Evolutionary conservation across 768 basidiomycete genomes (phyloP), one percentile per base, ranked within the genome.

Genomic region (Strobilomyces dryophilus): DNA sequence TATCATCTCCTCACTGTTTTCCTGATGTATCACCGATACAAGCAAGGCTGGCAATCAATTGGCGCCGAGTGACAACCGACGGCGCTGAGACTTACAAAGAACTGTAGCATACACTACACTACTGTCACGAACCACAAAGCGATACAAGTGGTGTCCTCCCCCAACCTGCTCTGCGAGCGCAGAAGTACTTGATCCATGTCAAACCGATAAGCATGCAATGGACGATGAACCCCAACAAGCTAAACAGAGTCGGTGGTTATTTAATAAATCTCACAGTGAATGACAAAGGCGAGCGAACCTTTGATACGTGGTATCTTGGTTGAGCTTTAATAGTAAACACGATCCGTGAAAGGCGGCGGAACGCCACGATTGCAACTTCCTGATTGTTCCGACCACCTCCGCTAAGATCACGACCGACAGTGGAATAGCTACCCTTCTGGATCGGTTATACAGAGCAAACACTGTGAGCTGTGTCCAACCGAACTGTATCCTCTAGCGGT

Each of bases 381-480:
- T 52, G 20, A 45, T 31, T 26, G 46, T 26, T 9, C 43, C 49
- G 2, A 3, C 59, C 24, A 44, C 3, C 39, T 61, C 58, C 1
- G 10, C 11, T 18, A 51, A 10, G 26, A 60, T 51, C 43, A 58
- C 39, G 35, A 44, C 17, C 10, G 4, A 31, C 6, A 63, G 17
- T 3, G 59, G 11, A 27, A 59, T 26, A 9, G 24, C 55, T 32
- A 65, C 17, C 17, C 15, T 53, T 20, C 21, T 54, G 12, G 56
- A 63, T 46, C 53, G 52, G 18, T 63, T 61, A 20, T 63, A 63
- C 3, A 64, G 46, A 17, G 62, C 62, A 29, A 49, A 55, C 15
- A 63, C 62, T 63, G 48, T 47, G 21, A 12, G 15, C 1, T 4
- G 17, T 24, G 29, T 62, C 32, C 31, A 44, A 12, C 39, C 24